A percentile compares a stretch with the other conserved stretches of the same genome.
Evolutionary conservation across 768 basidiomycete genomes (phyloP).

Genomic region (Tylopilus subfusipes): DNA sequence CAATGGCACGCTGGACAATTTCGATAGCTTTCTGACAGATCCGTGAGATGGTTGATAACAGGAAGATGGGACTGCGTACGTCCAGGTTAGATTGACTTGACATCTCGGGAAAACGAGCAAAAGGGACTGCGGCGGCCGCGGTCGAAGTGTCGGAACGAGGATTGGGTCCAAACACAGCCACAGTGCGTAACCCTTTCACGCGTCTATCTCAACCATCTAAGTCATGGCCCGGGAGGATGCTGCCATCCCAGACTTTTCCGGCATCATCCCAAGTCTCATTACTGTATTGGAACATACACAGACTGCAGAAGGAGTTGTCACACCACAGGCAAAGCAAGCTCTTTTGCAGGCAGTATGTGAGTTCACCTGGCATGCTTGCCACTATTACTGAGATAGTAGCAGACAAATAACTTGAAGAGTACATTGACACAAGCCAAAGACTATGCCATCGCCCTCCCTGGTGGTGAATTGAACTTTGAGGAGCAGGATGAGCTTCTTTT

Average conservation of each 20-base stretch:
- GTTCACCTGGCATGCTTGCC: neutral
- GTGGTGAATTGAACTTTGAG: slow-evolving; percentile 64
- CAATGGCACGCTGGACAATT: slow-evolving; percentile 89
- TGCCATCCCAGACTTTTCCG: slow-evolving; percentile 49
- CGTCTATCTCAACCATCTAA: neutral
- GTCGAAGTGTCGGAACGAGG: neutral
- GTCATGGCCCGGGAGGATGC: slow-evolving; percentile 9
- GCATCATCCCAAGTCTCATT: slow-evolving; percentile 57
- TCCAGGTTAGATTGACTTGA: slow-evolving; percentile 45
- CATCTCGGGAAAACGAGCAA: slow-evolving; percentile 29
- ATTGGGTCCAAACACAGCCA: slow-evolving; percentile 17
- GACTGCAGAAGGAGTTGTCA: slow-evolving; percentile 49
- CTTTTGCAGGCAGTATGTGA: slow-evolving; percentile 59
- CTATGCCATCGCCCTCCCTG: slow-evolving; percentile 55
- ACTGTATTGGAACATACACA: slow-evolving; percentile 59
- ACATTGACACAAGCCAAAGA: slow-evolving; percentile 57
- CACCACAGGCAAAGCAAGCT: slow-evolving; percentile 59
- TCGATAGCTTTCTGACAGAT: slow-evolving; percentile 71
- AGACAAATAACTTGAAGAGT: slow-evolving; percentile 74
- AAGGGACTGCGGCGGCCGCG: neutral
- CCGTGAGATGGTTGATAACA: slow-evolving; percentile 11
- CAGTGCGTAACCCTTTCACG: neutral
- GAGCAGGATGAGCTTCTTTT: slow-evolving; percentile 70
- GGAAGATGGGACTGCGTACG: slow-evolving; percentile 30
- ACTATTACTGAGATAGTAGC: neutral